Percentiles rank a stretch among this genome's conserved stretches.
Conservation (phyloP, 345 rosid species). For the Mercurialis annua region DNA sequence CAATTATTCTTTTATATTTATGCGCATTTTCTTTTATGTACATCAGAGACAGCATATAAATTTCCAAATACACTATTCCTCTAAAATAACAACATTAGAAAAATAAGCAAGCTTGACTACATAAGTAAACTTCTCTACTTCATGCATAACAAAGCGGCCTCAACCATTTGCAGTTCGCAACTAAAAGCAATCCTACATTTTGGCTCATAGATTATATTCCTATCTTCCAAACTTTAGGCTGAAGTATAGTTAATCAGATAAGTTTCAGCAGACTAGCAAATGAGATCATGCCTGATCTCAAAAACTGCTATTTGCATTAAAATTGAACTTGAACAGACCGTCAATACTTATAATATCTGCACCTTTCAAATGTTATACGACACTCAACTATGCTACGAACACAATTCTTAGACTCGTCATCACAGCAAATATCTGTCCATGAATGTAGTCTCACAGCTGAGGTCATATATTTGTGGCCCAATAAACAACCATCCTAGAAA, state of each 20-base stretch:
- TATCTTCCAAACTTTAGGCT: neutral
- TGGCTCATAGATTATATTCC: neutral
- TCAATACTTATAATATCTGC: neutral
- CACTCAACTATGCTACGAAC: neutral
- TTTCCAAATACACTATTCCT: neutral
- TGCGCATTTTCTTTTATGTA: neutral
- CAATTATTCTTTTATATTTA: neutral
- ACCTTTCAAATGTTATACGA: no score
- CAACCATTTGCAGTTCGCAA: no score
- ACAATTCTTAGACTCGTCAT: neutral
- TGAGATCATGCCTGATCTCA: no score
- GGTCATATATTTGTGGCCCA: neutral
- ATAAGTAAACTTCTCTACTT: no score
- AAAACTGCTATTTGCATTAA: neutral
- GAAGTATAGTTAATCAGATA: neutral
- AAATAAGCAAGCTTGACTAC: no score
- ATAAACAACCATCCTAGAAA: neutral
- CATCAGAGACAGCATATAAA: neutral
- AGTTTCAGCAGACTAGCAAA: neutral
- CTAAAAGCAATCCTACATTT: neutral
- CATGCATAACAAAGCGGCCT: no score
- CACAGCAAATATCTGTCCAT: neutral
- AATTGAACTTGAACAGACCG: neutral
- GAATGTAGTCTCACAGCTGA: neutral
- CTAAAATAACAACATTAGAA: neutral